Percentiles rank a stretch among this genome's conserved stretches.
These are phyloP conservation scores for Bremia lactucae DNA, from an alignment of 352 stramenopile species.

Conservation along the genomic window DNA sequence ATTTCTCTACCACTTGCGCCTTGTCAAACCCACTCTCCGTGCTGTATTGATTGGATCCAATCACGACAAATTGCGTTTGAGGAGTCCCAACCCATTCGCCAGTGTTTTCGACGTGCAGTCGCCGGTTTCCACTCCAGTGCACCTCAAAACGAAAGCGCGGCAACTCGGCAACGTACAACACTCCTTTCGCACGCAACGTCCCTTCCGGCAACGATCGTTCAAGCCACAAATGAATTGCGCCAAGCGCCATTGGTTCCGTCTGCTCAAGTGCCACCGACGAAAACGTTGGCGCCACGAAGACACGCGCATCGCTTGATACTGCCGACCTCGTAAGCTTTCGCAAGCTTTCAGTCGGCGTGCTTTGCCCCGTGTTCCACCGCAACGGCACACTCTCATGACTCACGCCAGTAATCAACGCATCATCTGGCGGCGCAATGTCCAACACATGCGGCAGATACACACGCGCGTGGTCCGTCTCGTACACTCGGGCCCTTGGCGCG, in stretches of 20 bases:
- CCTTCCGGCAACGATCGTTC: conserved; percentile 20
- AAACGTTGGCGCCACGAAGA: conserved; percentile 13
- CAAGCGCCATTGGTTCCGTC: conserved; percentile 24
- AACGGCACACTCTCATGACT: conserved; percentile 53
- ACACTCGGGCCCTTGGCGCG: conserved; percentile 44
- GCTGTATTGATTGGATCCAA: conserved; percentile 21
- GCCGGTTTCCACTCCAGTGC: conserved; percentile 56
- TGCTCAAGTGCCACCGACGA: conserved; percentile 40
- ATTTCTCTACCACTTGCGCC: conserved; percentile 12
- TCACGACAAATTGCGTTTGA: conserved; percentile 67
- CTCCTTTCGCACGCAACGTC: conserved; percentile 49
- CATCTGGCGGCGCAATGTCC: conserved; percentile 49
- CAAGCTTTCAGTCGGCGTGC: conserved; percentile 21
- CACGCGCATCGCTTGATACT: not conserved
- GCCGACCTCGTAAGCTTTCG: conserved; percentile 11
- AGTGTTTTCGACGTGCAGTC: conserved; percentile 53
- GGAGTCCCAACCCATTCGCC: conserved; percentile 43
- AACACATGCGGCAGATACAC: conserved; percentile 66
- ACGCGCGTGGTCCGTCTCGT: conserved; percentile 50
- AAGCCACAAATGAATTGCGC: conserved; percentile 45
- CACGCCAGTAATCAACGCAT: conserved; percentile 34
- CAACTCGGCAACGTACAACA: conserved; percentile 53
- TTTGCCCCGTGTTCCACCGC: conserved; percentile 45
- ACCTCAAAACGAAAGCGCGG: conserved; percentile 51
- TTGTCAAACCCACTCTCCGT: conserved; percentile 22